Evolutionary conservation across 177 flowering plant genomes (phyloP).

Genomic region (Vitis hybrid): DNA sequence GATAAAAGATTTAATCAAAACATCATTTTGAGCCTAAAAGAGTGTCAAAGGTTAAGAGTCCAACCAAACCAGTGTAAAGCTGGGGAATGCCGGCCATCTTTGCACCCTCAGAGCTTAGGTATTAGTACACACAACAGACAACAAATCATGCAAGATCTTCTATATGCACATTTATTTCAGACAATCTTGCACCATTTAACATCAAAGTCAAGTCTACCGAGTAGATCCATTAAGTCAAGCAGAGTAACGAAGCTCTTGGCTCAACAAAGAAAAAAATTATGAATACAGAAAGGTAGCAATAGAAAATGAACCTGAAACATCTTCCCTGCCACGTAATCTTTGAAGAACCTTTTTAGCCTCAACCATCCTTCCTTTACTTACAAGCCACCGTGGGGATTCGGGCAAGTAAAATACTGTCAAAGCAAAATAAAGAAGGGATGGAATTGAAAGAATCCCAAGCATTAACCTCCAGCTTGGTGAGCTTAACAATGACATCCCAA

Average conservation of each 20-base stretch:
- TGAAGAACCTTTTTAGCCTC: slow-evolving; percentile 65
- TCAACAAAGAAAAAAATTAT: background rate
- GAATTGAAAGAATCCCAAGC: slow-evolving; percentile 62
- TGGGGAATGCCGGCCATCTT: background rate
- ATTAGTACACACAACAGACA: background rate
- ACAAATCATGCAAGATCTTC: background rate
- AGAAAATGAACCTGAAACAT: slow-evolving; percentile 51
- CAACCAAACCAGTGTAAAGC: too few species aligned
- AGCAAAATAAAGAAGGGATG: slow-evolving; percentile 47
- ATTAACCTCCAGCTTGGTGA: slow-evolving; percentile 57
- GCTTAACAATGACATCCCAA: slow-evolving; percentile 51
- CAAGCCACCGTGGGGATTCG: slow-evolving; percentile 75
- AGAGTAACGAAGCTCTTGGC: background rate
- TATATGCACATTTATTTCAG: background rate
- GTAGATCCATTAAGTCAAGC: background rate
- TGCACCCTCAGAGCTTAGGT: background rate
- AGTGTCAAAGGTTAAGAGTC: too few species aligned
- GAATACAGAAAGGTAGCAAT: background rate
- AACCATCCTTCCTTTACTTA: slow-evolving; percentile 60
- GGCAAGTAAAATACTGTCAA: slow-evolving; percentile 56
- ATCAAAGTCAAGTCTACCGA: background rate
- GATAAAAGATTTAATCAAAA: too few species aligned
- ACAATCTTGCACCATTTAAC: background rate
- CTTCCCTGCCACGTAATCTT: slow-evolving; percentile 63
- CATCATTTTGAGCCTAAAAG: too few species aligned